phyloP scores from a whole-genome alignment of 2,329 filamentous ascomycete genomes.

The Trichophyton equinum region DNA sequence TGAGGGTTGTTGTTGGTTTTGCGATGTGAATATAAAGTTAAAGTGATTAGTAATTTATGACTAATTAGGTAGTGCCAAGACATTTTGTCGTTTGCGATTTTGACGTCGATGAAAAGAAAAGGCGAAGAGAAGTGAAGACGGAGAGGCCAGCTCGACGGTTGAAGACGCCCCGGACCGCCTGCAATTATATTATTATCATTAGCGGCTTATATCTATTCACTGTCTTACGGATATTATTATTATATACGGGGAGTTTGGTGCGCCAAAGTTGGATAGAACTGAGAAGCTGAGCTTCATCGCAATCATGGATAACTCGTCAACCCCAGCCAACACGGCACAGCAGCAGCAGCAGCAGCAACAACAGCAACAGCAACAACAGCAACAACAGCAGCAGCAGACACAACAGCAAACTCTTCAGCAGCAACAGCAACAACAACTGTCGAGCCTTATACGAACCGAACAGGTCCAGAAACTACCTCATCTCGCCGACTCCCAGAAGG shows the following conservation, averaged over 20 bases:
- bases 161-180: background rate
- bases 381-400: slow-evolving; percentile 14
- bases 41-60: background rate
- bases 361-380: slow-evolving; percentile 10
- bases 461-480: slow-evolving; percentile 42
- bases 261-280: background rate
- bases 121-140: background rate
- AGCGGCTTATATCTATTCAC: background rate
- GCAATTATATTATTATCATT: background rate
- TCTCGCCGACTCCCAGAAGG: slow-evolving; percentile 43
- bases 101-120: background rate
- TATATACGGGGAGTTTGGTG: background rate
- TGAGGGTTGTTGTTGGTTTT: background rate
- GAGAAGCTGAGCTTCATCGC: background rate
- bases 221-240: background rate
- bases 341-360: slow-evolving; percentile 15
- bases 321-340: slow-evolving; percentile 16
- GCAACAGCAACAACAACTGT: slow-evolving; percentile 21
- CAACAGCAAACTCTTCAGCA: slow-evolving; percentile 19
- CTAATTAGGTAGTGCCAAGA: background rate
- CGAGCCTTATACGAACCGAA: slow-evolving; percentile 39
- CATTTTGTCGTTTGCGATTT: background rate
- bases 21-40: background rate
- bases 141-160: background rate
- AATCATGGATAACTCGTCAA: slow-evolving; percentile 10